These are phyloP conservation scores for Boletus semigastroideus DNA, from an alignment of 1,284 basidiomycete species.

Conservation along the genomic window DNA sequence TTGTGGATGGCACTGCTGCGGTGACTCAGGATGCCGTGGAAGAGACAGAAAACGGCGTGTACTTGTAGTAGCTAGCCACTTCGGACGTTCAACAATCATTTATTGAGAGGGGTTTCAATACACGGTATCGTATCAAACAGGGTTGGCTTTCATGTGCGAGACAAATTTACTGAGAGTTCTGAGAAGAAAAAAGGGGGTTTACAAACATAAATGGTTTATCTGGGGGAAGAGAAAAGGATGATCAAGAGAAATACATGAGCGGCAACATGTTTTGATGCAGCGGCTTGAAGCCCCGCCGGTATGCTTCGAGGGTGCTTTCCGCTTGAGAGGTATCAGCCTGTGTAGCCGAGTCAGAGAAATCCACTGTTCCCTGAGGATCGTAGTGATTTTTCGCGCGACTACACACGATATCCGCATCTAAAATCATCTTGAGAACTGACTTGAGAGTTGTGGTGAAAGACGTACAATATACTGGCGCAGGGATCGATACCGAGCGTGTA, in stretches of 20 bases:
- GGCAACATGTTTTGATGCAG: conserved; percentile 48
- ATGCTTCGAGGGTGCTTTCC: conserved; percentile 49
- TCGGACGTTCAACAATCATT: background rate
- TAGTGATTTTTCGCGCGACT: conserved; percentile 79
- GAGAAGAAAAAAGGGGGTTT: background rate
- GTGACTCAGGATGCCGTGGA: background rate
- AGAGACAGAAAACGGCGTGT: conserved; percentile 21
- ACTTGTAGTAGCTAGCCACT: conserved; percentile 29
- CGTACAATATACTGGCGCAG: conserved; percentile 82
- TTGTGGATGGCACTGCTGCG: background rate
- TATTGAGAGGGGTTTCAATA: background rate
- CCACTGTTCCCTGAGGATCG: conserved; percentile 55
- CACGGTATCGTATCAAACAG: background rate
- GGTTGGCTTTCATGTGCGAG: background rate
- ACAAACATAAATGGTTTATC: no score
- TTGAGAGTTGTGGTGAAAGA: background rate
- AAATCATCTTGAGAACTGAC: conserved; percentile 1
- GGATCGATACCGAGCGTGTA: conserved; percentile 81
- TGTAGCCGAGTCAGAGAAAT: conserved; percentile 54
- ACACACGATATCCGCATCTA: conserved; percentile 85
- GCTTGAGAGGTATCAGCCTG: conserved; percentile 42
- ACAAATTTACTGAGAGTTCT: background rate
- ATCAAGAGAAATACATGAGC: conserved; percentile 67
- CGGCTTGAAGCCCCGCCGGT: conserved; percentile 54
- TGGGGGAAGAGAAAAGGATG: background rate